These are phyloP conservation scores for Triticum turgidum DNA, from an alignment of 176 grass and related monocot genomes.

Conservation along the genomic window DNA sequence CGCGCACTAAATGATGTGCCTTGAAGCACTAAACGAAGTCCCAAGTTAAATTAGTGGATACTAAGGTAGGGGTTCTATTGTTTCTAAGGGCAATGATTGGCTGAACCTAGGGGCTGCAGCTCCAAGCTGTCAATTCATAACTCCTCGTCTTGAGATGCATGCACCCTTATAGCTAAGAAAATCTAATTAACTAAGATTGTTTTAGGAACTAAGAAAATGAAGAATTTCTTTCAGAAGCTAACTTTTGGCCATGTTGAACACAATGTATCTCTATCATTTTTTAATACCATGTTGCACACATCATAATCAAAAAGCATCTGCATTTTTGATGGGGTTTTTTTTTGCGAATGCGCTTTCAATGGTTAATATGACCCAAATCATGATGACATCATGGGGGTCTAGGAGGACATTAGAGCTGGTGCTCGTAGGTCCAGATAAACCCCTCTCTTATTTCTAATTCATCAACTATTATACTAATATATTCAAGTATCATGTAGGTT, in stretches of 20 bases:
- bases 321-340: too few species aligned
- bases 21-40: not conserved
- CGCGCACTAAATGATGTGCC: not conserved
- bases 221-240: not conserved
- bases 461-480: not conserved
- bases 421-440: not conserved
- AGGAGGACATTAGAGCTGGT: not conserved
- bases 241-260: not conserved
- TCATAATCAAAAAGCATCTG: not conserved
- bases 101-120: not conserved
- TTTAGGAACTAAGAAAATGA: not conserved
- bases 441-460: not conserved
- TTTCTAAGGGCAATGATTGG: not conserved
- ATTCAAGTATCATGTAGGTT: slow-evolving; percentile 14
- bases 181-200: not conserved
- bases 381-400: not conserved
- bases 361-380: too few species aligned
- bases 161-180: not conserved
- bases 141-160: not conserved
- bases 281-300: not conserved
- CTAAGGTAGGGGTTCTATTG: not conserved
- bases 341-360: too few species aligned
- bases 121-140: not conserved
- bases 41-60: not conserved
- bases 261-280: not conserved